Percentiles rank a stretch among this genome's conserved stretches.
These are phyloP conservation scores for Alopecurus myosuroides DNA, from an alignment of 176 grass and related monocot genomes.

Conservation along the genomic window DNA sequence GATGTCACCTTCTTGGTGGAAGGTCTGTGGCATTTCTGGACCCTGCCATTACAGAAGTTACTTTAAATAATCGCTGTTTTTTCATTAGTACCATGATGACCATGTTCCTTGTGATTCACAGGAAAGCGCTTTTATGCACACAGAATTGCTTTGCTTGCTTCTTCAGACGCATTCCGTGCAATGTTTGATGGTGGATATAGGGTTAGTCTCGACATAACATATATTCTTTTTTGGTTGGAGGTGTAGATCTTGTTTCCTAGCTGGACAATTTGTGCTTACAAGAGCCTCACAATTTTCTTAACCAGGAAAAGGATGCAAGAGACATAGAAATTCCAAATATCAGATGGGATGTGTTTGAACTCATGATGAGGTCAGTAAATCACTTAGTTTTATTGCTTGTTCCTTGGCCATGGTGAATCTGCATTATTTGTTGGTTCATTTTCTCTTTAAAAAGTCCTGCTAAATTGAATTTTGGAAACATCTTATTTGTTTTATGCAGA, in stretches of 20 bases:
- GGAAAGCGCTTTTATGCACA: slow-evolving; percentile 97
- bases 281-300: slow-evolving; percentile 19
- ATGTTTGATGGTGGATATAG: slow-evolving; percentile 99
- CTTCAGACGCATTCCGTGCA: slow-evolving; percentile 98
- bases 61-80: slow-evolving; percentile 7
- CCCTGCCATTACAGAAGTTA: neutral
- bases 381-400: neutral
- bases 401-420: neutral
- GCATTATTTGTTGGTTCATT: slow-evolving; percentile 5
- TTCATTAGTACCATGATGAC: neutral
- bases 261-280: neutral
- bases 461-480: slow-evolving; percentile 12
- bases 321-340: slow-evolving; percentile 99
- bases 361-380: slow-evolving; percentile 91
- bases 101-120: slow-evolving; percentile 23
- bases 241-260: slow-evolving; percentile 17
- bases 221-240: slow-evolving; percentile 13
- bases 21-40: slow-evolving; percentile 52
- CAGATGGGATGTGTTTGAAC: slow-evolving; percentile 87
- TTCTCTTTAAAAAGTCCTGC: neutral
- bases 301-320: slow-evolving; percentile 97
- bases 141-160: slow-evolving; percentile 97
- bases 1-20: slow-evolving; percentile 98
- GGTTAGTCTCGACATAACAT: slow-evolving; percentile 50
- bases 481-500: slow-evolving; percentile 48